Evolutionary conservation across 495 filamentous ascomycete species (phyloP).

Genomic region (Chaetomium tenue): DNA sequence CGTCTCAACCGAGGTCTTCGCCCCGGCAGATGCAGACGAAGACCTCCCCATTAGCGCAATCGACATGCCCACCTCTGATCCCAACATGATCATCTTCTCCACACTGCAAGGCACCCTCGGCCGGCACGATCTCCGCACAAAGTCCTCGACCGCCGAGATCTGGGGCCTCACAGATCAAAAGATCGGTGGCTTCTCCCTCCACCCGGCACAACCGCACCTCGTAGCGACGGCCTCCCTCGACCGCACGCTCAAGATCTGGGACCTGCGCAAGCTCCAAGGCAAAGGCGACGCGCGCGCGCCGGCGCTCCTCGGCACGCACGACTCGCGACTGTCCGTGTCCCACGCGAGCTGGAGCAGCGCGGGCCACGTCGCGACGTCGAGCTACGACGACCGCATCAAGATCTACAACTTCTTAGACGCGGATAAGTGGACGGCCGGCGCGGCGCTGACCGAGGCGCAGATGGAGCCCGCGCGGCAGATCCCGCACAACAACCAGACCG

Average conservation of each 20-base stretch:
- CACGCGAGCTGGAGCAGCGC: conserved; percentile 82
- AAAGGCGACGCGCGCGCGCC: conserved; percentile 55
- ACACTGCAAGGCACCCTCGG: conserved; percentile 79
- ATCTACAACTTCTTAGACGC: conserved; percentile 74
- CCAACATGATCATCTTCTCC: conserved; percentile 80
- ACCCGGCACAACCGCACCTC: conserved; percentile 74
- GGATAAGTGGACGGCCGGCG: conserved; percentile 61
- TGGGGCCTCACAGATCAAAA: conserved; percentile 89
- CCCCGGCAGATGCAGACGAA: conserved; percentile 61
- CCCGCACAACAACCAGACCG: conserved; percentile 93
- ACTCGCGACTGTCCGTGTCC: conserved; percentile 78
- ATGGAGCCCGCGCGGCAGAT: conserved; percentile 70
- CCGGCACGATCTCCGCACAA: conserved; percentile 69
- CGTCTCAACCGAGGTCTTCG: conserved; percentile 73
- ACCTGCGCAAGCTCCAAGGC: conserved; percentile 73
- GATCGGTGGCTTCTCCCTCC: conserved; percentile 87
- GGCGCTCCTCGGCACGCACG: conserved; percentile 73
- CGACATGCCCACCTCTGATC: conserved; percentile 67
- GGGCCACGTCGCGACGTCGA: conserved; percentile 84
- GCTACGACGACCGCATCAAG: conserved; percentile 93
- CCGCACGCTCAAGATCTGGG: conserved; percentile 87
- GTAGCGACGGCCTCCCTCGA: conserved; percentile 91
- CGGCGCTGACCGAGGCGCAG: conserved; percentile 55
- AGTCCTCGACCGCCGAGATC: conserved; percentile 54
- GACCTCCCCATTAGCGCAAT: conserved; percentile 80